These are phyloP conservation scores for Penicillium nucicola DNA, from an alignment of 495 filamentous ascomycete genomes.

Conservation along the genomic window DNA sequence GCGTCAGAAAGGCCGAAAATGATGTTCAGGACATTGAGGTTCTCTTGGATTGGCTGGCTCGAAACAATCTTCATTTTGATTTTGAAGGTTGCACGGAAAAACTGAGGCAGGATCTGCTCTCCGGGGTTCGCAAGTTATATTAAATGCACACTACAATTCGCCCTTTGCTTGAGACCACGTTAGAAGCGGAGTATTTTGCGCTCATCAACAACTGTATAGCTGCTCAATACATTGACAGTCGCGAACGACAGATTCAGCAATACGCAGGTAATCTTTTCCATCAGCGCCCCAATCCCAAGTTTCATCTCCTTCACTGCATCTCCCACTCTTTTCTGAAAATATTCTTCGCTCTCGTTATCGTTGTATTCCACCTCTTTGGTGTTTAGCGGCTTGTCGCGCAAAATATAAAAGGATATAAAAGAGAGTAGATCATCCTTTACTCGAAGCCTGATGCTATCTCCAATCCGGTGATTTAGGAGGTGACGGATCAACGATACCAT, in stretches of 20 bases:
- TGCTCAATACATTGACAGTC: constrained; percentile 8
- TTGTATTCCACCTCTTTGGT: constrained; percentile 5
- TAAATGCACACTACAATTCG: constrained; percentile 4
- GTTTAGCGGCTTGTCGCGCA: constrained; percentile 8
- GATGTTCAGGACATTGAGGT: constrained; percentile 5
- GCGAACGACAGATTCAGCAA: constrained; percentile 14
- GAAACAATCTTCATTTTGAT: constrained; percentile 1
- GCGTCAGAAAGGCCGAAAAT: not conserved
- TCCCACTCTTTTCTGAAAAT: constrained; percentile 19
- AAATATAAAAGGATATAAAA: constrained; percentile 15
- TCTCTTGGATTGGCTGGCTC: constrained; percentile 1
- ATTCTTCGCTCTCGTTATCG: constrained; percentile 16
- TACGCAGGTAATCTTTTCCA: constrained; percentile 1
- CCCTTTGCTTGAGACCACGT: not conserved
- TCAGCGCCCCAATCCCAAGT: constrained; percentile 13
- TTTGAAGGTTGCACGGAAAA: constrained; percentile 1
- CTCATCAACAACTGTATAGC: constrained; percentile 6
- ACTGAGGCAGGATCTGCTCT: constrained; percentile 1
- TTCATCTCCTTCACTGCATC: constrained; percentile 6
- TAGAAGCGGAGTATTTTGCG: not conserved
- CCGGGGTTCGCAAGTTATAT: constrained; percentile 1
- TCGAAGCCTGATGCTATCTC: constrained; percentile 2
- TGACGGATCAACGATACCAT: constrained; percentile 9
- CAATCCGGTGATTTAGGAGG: constrained; percentile 4
- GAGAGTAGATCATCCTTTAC: constrained; percentile 7